Conservation (phyloP, 164 flowering plant genomes). For the Malania oleifera region DNA sequence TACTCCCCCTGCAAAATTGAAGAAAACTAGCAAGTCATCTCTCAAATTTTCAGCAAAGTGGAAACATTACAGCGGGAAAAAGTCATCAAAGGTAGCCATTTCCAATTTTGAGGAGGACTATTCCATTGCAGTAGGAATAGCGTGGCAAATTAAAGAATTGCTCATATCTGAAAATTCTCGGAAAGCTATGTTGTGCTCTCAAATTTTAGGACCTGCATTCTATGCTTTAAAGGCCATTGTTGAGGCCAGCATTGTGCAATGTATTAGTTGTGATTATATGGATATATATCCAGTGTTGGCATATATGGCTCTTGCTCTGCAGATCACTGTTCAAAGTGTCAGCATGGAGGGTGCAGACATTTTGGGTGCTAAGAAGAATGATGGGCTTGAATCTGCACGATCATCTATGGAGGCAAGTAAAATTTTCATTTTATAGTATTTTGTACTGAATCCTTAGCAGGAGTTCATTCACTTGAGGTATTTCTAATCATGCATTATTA, state of each 20-base stretch:
- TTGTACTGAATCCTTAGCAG: background rate
- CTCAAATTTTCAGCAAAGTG: slow-evolving; percentile 29
- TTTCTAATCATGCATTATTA: no score
- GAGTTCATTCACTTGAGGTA: no score
- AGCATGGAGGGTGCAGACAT: slow-evolving; percentile 14
- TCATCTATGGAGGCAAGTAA: slow-evolving; percentile 42
- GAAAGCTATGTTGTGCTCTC: slow-evolving; percentile 44
- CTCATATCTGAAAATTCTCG: slow-evolving; percentile 45
- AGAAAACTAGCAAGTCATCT: slow-evolving; percentile 31
- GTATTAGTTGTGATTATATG: slow-evolving; percentile 40
- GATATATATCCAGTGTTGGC: slow-evolving; percentile 54
- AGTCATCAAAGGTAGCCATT: slow-evolving; percentile 10
- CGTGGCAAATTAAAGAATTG: slow-evolving; percentile 91
- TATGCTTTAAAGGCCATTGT: slow-evolving; percentile 59
- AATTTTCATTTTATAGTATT: background rate
- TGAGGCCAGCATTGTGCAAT: slow-evolving; percentile 59
- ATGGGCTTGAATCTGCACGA: slow-evolving; percentile 18
- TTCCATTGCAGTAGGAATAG: slow-evolving; percentile 48
- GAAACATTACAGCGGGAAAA: slow-evolving; percentile 30
- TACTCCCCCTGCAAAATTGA: slow-evolving; percentile 31
- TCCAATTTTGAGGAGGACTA: slow-evolving; percentile 46
- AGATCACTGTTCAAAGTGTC: slow-evolving; percentile 38
- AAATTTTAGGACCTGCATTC: slow-evolving; percentile 34
- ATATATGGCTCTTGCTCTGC: slow-evolving; percentile 65
- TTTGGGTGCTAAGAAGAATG: slow-evolving; percentile 11